Conservation (phyloP, 441 rosid genomes). For the Jatropha multifida region DNA sequence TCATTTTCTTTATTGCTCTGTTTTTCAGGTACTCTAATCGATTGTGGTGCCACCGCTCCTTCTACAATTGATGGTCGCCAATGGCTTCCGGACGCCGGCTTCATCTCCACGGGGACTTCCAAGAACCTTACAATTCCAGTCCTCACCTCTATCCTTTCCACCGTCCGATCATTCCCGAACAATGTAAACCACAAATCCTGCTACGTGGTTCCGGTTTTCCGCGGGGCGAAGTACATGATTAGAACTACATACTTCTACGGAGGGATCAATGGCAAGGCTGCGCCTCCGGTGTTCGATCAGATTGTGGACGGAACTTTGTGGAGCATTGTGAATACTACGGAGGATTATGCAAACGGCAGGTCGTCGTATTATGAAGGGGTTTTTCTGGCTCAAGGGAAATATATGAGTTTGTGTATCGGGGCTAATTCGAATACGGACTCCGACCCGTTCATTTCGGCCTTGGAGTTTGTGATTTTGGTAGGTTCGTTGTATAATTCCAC, state of each 20-base stretch:
- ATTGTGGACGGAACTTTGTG: constrained; percentile 84
- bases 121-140: constrained; percentile 36
- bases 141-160: constrained; percentile 39
- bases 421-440: constrained; percentile 63
- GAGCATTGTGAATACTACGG: constrained; percentile 77
- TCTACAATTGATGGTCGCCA: constrained; percentile 39
- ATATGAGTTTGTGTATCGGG: constrained; percentile 69
- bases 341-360: constrained; percentile 46
- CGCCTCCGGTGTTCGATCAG: constrained; percentile 85
- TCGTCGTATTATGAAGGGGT: constrained; percentile 72
- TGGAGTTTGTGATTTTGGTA: constrained; percentile 62
- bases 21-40: constrained; percentile 50
- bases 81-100: constrained; percentile 61
- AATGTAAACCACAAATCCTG: constrained; percentile 57
- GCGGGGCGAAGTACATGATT: constrained; percentile 63
- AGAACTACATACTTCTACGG: constrained; percentile 82
- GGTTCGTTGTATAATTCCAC: constrained; percentile 73
- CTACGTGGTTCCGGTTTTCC: constrained; percentile 54
- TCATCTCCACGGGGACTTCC: constrained; percentile 46
- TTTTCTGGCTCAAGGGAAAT: constrained; percentile 65
- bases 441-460: constrained; percentile 82
- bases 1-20: neutral
- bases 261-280: constrained; percentile 53
- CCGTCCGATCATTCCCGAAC: constrained; percentile 77
- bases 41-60: constrained; percentile 60